Evolutionary conservation across 768 basidiomycete genomes (phyloP).

Genomic region (Mycena floridula): DNA sequence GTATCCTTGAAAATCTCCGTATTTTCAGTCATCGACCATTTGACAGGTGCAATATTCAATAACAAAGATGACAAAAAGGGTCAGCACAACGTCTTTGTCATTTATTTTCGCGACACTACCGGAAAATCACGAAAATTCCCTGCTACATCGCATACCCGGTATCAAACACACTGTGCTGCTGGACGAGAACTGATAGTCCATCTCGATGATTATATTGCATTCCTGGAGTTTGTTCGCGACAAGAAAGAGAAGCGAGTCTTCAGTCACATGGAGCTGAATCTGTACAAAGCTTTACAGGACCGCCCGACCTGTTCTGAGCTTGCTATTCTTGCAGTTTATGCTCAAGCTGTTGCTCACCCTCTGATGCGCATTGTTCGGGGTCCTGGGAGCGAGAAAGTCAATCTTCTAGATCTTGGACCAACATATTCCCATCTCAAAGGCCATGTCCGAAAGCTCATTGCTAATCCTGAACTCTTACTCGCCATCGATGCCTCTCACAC

Average conservation of each 20-base stretch:
- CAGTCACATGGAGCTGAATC: constrained; percentile 30
- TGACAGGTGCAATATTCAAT: constrained; percentile 13
- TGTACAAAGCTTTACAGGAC: constrained; percentile 16
- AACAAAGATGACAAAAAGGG: constrained; percentile 20
- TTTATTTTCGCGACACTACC: constrained; percentile 14
- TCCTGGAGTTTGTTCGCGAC: constrained; percentile 21
- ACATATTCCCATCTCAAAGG: constrained; percentile 15
- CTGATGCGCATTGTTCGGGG: constrained; percentile 20
- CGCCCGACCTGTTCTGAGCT: constrained; percentile 22
- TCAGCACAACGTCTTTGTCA: constrained; percentile 12
- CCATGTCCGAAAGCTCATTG: constrained; percentile 11
- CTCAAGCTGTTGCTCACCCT: constrained; percentile 14
- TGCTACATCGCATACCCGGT: constrained; percentile 29
- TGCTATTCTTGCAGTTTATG: constrained; percentile 19
- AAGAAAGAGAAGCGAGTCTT: constrained; percentile 19
- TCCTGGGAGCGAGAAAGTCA: constrained; percentile 7
- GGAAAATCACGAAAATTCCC: constrained; percentile 22
- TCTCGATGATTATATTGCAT: constrained; percentile 14
- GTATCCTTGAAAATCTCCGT: too few relatives aligned
- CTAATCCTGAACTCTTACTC: constrained; percentile 15
- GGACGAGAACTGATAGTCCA: constrained; percentile 18
- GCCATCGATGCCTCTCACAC: constrained; percentile 4
- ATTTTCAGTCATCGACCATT: too few relatives aligned
- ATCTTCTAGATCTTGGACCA: constrained; percentile 18
- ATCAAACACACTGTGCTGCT: constrained; percentile 24